Evolutionary conservation across 2,329 filamentous ascomycete genomes (phyloP), one percentile per base, ranked within the genome.

Genomic region (Taxawa tesnikishii): DNA sequence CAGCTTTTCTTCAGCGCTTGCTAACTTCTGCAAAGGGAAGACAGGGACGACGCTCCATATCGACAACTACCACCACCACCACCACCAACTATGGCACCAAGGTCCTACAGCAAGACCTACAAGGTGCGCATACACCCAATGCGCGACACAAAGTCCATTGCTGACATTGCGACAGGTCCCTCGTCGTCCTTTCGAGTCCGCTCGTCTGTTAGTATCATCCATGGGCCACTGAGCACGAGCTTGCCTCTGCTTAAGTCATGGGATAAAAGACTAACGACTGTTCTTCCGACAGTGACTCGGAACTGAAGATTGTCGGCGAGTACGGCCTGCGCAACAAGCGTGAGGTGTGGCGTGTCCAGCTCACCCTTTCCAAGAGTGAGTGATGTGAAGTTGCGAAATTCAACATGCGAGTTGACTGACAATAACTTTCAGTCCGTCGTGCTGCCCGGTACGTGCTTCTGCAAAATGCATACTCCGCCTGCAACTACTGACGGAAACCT

Each of bases 301-400:
- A 98, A 75, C 73, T 98, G 69, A 98, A 98, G 83, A 81, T 90
- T 68, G 88, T 98, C 59, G 90, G 90, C 70, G 90, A 98, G 75
- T 98, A 92, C 76, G 90, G 90, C 71, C 84, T 98, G 58, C 83
- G 87, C 71, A 98, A 98, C 78, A 98, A 98, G 85, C 88, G 90
- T 75, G 90, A 98, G 77, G 90, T 98, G 63, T 98, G 90, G 90
- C 85, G 90, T 70, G 90, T 98, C 70, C 80, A 84, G 77, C 81
- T 98, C 68, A 94, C 88, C 60, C 81, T 98, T 62, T 96, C 90
- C 73, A 96, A 96, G 81, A 98, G n/a, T n/a, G n/a, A n/a, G n/a
- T n/a, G n/a, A n/a, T n/a, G n/a, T n/a, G n/a, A n/a, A n/a, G n/a
- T n/a, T n/a, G n/a, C n/a, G n/a, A n/a, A n/a, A n/a, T n/a, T n/a